Evolutionary conservation across 805 yeast species (phyloP), one percentile per base, ranked within the genome.

Genomic region (Metschnikowia santaceciliae): DNA sequence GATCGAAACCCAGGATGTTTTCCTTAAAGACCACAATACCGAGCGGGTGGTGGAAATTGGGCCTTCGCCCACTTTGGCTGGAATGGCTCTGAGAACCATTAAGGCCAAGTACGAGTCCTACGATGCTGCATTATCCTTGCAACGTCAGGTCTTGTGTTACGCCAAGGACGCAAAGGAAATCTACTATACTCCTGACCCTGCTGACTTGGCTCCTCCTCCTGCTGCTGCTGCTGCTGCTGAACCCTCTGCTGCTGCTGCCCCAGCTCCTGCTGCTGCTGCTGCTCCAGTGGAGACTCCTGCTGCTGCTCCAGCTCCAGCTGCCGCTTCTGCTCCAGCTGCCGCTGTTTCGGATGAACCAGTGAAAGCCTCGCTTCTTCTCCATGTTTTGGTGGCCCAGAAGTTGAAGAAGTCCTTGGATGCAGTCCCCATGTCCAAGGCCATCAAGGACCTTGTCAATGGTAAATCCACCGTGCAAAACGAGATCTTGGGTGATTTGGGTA

Each of bases 1-100:
- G 98, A 94, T 95, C 70, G 99, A 95, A 71, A 94, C 99, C 55
- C 99, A 94, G 75, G 99, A 94, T 76, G 98, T 94, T 52, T 88
- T 94, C 68, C 81, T 94, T 69, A 88, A 88, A 70, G 94, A 90
- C 62, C 86, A 83, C 81, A 90, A 92, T 74, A 87, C 97, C 55
- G 99, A 95, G 76, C 83, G 99, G 67, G 92, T 94, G 55, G 97
- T 94, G 59, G 99, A 94, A 74, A 89, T 94, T 58, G 99, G 99
- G 50, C 99, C 99, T 54, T 90, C 98, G 45, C 98, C 99, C 54
- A 94, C 99, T 41, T 80, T 94, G 68, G 94, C 97, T 38, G 98
- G 98, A 60, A 94, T 94, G 99, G 98, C 99, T 57, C 83, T 88
- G 61, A 86, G 98, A 77, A 94, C 99, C 55, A 83, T 94, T 64